A percentile compares a stretch with the other conserved stretches of the same genome.
phyloP scores from a whole-genome alignment of 139 green algal species.

The Closterium sp. region DNA sequence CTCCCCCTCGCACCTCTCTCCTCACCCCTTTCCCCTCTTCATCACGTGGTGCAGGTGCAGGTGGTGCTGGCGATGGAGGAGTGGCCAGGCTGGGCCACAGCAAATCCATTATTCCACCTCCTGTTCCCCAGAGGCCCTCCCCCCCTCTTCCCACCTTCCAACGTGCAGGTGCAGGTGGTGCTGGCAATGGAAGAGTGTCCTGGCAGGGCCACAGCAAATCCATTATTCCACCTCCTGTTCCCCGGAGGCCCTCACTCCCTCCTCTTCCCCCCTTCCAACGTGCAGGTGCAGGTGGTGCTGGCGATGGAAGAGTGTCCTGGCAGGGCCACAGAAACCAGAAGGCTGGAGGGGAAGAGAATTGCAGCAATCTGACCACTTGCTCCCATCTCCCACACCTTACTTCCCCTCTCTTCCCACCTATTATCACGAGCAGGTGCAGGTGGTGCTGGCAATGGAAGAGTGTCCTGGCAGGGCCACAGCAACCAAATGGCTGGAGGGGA shows the following conservation, averaged over 20 bases:
- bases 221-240: too few species aligned
- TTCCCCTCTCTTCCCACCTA: background rate
- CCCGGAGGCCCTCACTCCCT: background rate
- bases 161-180: background rate
- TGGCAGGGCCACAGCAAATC: background rate
- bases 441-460: constrained; percentile 23
- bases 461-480: background rate
- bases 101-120: too few species aligned
- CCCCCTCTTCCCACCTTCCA: background rate
- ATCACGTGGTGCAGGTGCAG: background rate
- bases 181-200: background rate
- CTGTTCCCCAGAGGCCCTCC: too few species aligned
- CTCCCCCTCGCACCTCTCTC: background rate
- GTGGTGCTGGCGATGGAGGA: constrained; percentile 24
- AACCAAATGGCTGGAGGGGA: constrained; percentile 17
- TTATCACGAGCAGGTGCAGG: background rate
- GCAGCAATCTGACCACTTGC: background rate
- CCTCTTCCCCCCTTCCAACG: background rate
- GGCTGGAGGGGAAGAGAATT: too few species aligned
- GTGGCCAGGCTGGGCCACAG: background rate
- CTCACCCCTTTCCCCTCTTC: background rate
- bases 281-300: background rate
- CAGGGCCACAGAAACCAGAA: background rate
- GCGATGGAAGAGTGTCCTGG: background rate
- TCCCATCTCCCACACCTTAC: background rate